Evolutionary conservation across 257 asterid species (phyloP).

Genomic region (Verbena officinalis): DNA sequence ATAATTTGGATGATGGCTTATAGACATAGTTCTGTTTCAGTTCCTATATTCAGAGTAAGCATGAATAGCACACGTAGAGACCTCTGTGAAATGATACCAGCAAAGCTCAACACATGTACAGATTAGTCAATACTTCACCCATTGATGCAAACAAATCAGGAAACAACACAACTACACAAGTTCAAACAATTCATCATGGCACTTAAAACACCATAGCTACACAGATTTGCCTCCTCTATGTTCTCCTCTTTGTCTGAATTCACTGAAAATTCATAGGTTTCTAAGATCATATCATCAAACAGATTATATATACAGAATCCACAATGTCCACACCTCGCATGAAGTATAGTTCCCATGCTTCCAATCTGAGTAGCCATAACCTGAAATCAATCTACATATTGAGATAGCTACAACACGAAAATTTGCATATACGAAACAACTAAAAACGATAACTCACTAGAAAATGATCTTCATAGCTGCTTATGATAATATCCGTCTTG

Average conservation of each 20-base stretch:
- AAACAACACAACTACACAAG: neutral
- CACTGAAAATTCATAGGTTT: conserved; percentile 3
- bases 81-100: neutral
- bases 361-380: conserved; percentile 92
- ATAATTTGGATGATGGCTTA: conserved; percentile 1
- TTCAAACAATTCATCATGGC: neutral
- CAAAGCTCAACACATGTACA: neutral
- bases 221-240: conserved; percentile 6
- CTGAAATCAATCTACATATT: conserved; percentile 42
- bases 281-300: neutral
- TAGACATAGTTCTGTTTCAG: conserved; percentile 3
- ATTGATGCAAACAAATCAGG: conserved; percentile 4
- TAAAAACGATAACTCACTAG: conserved; percentile 51
- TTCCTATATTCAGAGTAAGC: conserved; percentile 7
- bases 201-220: neutral
- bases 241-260: conserved; percentile 7
- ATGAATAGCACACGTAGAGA: conserved; percentile 4
- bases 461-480: conserved; percentile 81
- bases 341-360: conserved; percentile 92
- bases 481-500: conserved; percentile 70
- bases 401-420: neutral
- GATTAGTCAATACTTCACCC: neutral
- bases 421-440: neutral
- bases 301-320: neutral
- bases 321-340: conserved; percentile 60